phyloP scores from a whole-genome alignment of 176 grass and related monocot species.

The Otatea glauca region DNA sequence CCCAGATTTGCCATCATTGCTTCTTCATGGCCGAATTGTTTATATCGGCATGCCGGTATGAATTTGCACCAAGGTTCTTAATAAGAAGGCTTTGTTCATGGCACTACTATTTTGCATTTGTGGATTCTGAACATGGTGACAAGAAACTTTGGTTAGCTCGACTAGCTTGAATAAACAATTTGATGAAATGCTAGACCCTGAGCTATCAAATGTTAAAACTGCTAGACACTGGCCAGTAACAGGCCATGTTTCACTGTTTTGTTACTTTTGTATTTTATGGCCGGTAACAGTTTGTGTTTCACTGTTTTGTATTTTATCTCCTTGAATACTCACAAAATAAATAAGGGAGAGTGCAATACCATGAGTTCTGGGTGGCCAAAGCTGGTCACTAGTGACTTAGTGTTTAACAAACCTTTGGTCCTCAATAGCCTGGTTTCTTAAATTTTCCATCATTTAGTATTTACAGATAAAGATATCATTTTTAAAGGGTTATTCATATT shows the following conservation, averaged over 20 bases:
- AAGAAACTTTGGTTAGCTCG: conserved; percentile 2
- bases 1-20: conserved; percentile 81
- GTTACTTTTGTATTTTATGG: no score
- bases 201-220: neutral
- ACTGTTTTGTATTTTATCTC: neutral
- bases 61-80: conserved; percentile 32
- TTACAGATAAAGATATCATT: neutral
- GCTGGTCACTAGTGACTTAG: no score
- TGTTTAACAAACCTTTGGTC: no score
- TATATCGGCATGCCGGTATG: conserved; percentile 92
- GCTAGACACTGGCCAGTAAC: neutral
- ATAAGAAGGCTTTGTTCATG: neutral
- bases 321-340: neutral
- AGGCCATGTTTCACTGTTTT: no score
- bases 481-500: conserved; percentile 17
- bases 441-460: neutral
- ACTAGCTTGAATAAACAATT: neutral
- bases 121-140: conserved; percentile 19
- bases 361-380: neutral
- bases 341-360: neutral
- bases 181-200: neutral
- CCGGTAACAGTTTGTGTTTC: no score
- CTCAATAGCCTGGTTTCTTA: no score
- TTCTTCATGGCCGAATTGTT: conserved; percentile 76
- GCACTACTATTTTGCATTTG: conserved; percentile 1